Evolutionary conservation across 768 basidiomycete genomes (phyloP).

Genomic region (Tulasnella sp.): DNA sequence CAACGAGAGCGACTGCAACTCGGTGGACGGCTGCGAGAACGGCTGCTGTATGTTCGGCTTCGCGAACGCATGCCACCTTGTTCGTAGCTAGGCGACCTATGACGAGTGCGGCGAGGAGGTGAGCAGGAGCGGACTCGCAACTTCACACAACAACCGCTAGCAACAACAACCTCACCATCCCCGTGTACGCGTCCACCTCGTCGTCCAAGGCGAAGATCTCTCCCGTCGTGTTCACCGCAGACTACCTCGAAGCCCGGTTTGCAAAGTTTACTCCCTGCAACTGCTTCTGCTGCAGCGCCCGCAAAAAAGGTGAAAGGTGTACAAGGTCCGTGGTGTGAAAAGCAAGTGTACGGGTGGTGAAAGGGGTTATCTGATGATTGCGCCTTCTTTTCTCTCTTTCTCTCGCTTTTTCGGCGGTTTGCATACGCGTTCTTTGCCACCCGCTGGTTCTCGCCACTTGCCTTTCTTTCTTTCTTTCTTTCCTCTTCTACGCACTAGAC

Average conservation of each 20-base stretch:
- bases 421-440: not conserved
- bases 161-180: not conserved
- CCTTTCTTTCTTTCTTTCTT: not conserved
- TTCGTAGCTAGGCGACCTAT: constrained; percentile 73
- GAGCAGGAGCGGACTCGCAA: too few species aligned
- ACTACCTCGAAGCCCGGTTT: constrained; percentile 2
- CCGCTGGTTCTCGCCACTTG: not conserved
- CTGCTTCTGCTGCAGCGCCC: not conserved
- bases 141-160: too few species aligned
- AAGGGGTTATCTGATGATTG: not conserved
- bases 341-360: not conserved
- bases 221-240: not conserved
- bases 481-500: not conserved
- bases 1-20: constrained; percentile 4
- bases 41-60: constrained; percentile 30
- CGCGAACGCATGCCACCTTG: constrained; percentile 44
- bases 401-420: not conserved
- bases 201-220: not conserved
- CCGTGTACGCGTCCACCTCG: not conserved
- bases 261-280: not conserved
- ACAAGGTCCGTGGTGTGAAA: not conserved
- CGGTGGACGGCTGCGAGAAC: constrained; percentile 34
- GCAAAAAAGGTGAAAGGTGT: not conserved
- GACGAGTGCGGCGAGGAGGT: constrained; percentile 44
- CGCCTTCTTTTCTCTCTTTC: not conserved